Conservation (phyloP, 1,284 basidiomycete genomes). For the Pseudozyma hubeiensis region DNA sequence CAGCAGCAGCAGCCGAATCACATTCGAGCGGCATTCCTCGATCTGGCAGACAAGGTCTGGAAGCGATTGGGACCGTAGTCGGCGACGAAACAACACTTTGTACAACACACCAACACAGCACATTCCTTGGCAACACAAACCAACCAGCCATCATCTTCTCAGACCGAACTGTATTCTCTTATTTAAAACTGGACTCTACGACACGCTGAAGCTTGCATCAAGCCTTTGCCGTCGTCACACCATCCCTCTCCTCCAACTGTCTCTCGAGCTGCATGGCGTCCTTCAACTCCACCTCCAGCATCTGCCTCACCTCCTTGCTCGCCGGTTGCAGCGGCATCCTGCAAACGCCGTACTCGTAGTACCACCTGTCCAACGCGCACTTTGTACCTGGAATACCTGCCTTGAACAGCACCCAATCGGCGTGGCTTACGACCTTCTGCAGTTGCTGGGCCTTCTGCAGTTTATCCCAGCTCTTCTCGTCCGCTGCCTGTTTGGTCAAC, state of each 20-base stretch:
- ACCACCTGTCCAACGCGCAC: slow-evolving; percentile 77
- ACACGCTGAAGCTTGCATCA: background rate
- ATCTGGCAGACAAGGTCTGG: slow-evolving; percentile 48
- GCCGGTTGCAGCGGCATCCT: slow-evolving; percentile 80
- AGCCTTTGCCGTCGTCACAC: slow-evolving; percentile 40
- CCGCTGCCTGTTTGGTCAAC: slow-evolving; percentile 71
- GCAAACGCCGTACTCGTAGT: slow-evolving; percentile 80
- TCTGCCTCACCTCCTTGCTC: slow-evolving; percentile 71
- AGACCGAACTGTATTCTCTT: no score
- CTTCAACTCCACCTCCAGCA: slow-evolving; percentile 78
- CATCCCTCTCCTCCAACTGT: slow-evolving; percentile 71
- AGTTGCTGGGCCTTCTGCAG: slow-evolving; percentile 79
- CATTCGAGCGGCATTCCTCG: slow-evolving; percentile 32
- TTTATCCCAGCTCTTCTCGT: slow-evolving; percentile 23
- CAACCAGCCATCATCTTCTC: no score
- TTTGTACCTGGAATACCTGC: slow-evolving; percentile 85
- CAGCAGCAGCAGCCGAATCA: slow-evolving; percentile 14
- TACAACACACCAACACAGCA: background rate
- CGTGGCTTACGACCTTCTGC: slow-evolving; percentile 82
- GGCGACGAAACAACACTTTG: background rate
- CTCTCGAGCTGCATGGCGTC: slow-evolving; percentile 78
- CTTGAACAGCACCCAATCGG: slow-evolving; percentile 83
- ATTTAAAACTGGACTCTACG: no score
- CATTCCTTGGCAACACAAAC: background rate
- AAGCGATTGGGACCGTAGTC: slow-evolving; percentile 15